Percentiles rank a stretch among this genome's conserved stretches.
These are phyloP conservation scores for Aureobasidium sp. DNA, from an alignment of 2,329 filamentous ascomycete genomes.

Conservation along the genomic window DNA sequence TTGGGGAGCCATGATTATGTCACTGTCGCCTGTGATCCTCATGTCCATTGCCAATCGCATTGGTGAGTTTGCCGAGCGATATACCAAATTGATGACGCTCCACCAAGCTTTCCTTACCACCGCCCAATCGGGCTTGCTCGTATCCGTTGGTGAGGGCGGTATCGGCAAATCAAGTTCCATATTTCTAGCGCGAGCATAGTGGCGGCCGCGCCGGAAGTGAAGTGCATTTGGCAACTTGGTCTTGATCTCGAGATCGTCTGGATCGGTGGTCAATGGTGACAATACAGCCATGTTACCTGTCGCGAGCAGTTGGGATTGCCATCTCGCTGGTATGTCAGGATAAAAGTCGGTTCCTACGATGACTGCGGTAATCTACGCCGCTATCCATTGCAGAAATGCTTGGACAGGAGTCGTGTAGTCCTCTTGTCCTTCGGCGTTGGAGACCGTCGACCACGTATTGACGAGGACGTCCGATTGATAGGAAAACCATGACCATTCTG, in stretches of 20 bases:
- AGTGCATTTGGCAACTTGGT: constrained; percentile 40
- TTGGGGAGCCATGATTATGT: constrained; percentile 41
- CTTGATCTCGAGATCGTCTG: constrained; percentile 24
- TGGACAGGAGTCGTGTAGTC: constrained; percentile 31
- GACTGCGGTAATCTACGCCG: constrained; percentile 28
- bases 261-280: constrained; percentile 6
- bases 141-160: constrained; percentile 24
- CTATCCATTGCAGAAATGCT: constrained; percentile 32
- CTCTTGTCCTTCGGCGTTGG: constrained; percentile 25
- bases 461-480: constrained; percentile 41
- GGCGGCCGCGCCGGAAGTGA: constrained; percentile 35
- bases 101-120: constrained; percentile 43
- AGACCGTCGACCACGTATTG: constrained; percentile 36
- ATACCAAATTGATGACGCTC: constrained; percentile 41
- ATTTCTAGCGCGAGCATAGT: constrained; percentile 14
- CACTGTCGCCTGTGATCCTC: constrained; percentile 27
- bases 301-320: constrained; percentile 14
- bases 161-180: constrained; percentile 39
- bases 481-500: constrained; percentile 47
- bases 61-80: constrained; percentile 24
- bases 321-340: constrained; percentile 13
- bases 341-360: constrained; percentile 13
- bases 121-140: constrained; percentile 33
- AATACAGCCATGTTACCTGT: constrained; percentile 32
- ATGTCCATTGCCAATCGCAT: constrained; percentile 13